Evolutionary conservation across 257 asterid genomes (phyloP), one percentile per base, ranked within the genome.

Genomic region (Ajuga chamaepitys): DNA sequence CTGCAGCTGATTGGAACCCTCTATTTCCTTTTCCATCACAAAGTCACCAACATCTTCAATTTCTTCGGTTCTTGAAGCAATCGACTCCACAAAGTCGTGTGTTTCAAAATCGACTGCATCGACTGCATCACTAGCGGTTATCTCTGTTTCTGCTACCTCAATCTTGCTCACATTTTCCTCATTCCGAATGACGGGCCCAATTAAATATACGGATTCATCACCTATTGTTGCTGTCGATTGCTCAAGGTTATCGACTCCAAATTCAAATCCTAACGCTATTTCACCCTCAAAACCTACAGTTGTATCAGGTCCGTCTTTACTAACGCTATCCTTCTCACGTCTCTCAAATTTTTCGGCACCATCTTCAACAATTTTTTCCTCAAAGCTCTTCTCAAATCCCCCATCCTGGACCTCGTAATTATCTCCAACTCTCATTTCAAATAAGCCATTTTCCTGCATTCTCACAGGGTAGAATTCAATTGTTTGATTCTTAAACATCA

Each of bases 381-480:
- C 78, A 0, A 54, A 11, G 7, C 41, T 70, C 68, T 64, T 61
- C 25, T 53, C 75, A 11, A 3, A 18, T 38, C 24, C 68, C 61
- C 6, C 58, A 51, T n/a, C n/a, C 42, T 13, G 4, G 45, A 28
- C 34, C 41, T 28, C 76, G 13, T 62, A 16, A 13, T 53, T 37
- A n/a, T 18, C 67, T 35, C 47, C 66, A 59, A 37, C 68, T 54
- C 70, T 78, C 74, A 48, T 28, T 16, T 51, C 66, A 54, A 58
- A 45, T 53, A 74, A 62, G 61, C 77, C 66, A 51, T 40, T 45
- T 5, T 40, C 74, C 8, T 44, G 35, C 74, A 75, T 21, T 22
- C 69, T 70, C 55, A 21, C 32, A 26, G 66, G 35, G 44, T 68
- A 58, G 52, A 70, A 71, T 52, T 77, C 88, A 40, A 76, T 62